Evolutionary conservation across 179 eudicot species (phyloP), one percentile per base, ranked within the genome.

Genomic region (Carnegiea gigantea): DNA sequence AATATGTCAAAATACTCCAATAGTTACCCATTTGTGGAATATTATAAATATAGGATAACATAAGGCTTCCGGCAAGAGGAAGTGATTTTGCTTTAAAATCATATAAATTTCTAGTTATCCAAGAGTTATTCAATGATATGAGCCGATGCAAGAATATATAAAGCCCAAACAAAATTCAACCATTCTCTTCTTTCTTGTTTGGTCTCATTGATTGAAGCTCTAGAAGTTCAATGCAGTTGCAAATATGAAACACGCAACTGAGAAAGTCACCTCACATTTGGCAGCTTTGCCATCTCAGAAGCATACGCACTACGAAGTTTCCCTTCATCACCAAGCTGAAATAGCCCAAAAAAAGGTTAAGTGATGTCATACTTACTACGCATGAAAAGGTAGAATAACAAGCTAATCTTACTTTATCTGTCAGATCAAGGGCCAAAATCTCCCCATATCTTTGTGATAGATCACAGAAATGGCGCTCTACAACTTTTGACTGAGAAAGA

Each of bases 401-500:
- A n/a, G 23, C 38, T 28, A 23, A 36, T 70, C 87, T 85, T 83
- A 92, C 99, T 89, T 92, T 91, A 86, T 96, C 93, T 43, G 98
- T 93, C 78, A 96, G 90, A 89, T 94, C 97, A 79, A 96, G 88
- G 48, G 90, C 97, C 80, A 94, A 70, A 76, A 87, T 89, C 65
- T 92, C 93, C 84, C 98, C 99, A 83, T 94, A 96, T 91, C 99
- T 88, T 84, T 94, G 96, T 68, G 87, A 73, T 70, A 94, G 85
- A 86, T 94, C 97, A 87, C 67, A 86, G 87, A 96, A 96, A 88
- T 96, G 99, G 85, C 93, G 97, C 78, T 93, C 95, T 87, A 93
- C 96, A 79, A 94, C 93, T 62, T 81, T 81, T 75, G 97, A 76
- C 99, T 96, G 88, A 18, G 85, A 77, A 78, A 65, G 86, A 23